Evolutionary conservation across 345 rosid species (phyloP).

Genomic region (Populus ilicifolia): DNA sequence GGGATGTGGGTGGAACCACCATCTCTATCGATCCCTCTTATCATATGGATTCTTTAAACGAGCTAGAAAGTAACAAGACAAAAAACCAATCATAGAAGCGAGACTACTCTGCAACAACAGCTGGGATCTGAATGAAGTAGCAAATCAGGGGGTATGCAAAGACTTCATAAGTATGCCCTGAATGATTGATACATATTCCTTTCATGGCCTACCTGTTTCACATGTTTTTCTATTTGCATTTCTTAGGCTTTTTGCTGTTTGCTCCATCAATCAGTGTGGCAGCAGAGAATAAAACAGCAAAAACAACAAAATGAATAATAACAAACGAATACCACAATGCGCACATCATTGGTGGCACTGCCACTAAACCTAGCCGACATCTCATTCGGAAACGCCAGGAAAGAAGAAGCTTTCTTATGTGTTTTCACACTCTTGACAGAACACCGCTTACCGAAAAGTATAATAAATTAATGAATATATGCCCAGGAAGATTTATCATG

Average conservation of each 20-base stretch:
- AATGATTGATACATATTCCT: slow-evolving; percentile 16
- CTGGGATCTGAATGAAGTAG: slow-evolving; percentile 21
- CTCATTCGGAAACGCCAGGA: slow-evolving; percentile 6
- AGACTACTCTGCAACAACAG: slow-evolving; percentile 27
- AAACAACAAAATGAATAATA: slow-evolving; percentile 28
- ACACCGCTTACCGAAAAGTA: not conserved
- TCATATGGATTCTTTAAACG: not conserved
- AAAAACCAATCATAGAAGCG: slow-evolving; percentile 20
- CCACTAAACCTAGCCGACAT: slow-evolving; percentile 14
- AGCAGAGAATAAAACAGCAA: slow-evolving; percentile 29
- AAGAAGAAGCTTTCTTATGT: not conserved
- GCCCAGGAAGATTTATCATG: no score
- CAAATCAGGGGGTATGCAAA: slow-evolving; percentile 12
- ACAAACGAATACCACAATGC: slow-evolving; percentile 4
- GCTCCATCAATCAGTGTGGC: slow-evolving; percentile 7
- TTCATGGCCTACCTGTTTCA: slow-evolving; percentile 14
- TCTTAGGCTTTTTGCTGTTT: not conserved
- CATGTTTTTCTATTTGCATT: slow-evolving; percentile 13
- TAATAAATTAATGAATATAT: no score
- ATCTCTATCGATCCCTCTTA: not conserved
- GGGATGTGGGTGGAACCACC: no score
- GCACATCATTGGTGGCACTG: not conserved
- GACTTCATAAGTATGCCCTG: not conserved
- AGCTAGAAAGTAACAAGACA: slow-evolving; percentile 7
- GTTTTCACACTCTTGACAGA: not conserved